Evolutionary conservation across 345 rosid genomes (phyloP).

Genomic region (Salix caprea): DNA sequence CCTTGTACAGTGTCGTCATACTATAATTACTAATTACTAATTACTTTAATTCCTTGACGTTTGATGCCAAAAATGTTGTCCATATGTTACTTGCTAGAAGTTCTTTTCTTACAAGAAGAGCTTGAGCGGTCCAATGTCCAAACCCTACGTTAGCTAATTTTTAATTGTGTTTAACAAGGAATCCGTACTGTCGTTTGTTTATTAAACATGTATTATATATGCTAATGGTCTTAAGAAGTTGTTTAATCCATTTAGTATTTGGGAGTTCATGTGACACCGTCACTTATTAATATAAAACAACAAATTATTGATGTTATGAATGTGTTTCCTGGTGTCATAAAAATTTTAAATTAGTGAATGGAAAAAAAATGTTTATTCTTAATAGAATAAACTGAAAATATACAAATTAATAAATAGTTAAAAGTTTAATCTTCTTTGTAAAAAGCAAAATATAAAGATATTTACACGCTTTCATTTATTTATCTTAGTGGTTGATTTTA

Average conservation of each 20-base stretch:
- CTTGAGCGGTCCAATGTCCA: not conserved
- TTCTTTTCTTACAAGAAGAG: not conserved
- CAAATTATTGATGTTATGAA: too few relatives aligned
- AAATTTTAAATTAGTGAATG: too few relatives aligned
- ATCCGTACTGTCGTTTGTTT: not conserved
- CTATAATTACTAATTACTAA: not conserved
- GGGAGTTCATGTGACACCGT: not conserved
- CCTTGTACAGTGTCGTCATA: not conserved
- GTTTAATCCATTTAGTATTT: not conserved
- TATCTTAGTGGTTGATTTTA: too few relatives aligned
- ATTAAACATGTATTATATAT: not conserved
- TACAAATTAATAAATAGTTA: too few relatives aligned
- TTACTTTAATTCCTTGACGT: not conserved
- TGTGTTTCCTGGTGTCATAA: too few relatives aligned
- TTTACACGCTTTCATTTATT: too few relatives aligned
- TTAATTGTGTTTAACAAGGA: not conserved
- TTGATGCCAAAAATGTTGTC: not conserved
- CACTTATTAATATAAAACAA: not conserved
- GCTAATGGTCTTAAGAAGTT: not conserved
- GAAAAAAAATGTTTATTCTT: too few relatives aligned
- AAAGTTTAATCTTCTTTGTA: too few relatives aligned
- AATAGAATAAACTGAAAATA: too few relatives aligned
- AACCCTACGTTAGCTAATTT: fast-evolving
- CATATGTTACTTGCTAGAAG: not conserved
- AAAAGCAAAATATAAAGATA: too few relatives aligned